Evolutionary conservation across 257 asterid species (phyloP).

Genomic region (Capsicum pubescens): DNA sequence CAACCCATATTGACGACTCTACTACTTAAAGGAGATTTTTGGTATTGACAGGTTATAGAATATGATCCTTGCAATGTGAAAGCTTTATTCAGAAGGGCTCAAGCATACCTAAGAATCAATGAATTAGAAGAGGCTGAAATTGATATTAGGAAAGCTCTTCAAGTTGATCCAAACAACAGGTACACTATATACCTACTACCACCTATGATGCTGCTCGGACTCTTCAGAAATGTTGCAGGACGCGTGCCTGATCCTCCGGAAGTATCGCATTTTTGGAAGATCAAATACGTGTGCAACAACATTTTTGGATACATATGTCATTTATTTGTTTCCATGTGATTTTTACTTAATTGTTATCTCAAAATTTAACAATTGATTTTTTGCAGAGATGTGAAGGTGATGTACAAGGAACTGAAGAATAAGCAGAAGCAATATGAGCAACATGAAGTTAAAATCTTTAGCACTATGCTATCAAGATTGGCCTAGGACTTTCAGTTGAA

Average conservation of each 20-base stretch:
- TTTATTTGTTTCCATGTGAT: background rate
- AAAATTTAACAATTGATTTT: background rate
- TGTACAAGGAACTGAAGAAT: slow-evolving; percentile 52
- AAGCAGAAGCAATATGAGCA: slow-evolving; percentile 47
- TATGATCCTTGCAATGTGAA: slow-evolving; percentile 51
- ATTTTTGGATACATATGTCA: background rate
- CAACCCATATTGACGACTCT: too few species aligned
- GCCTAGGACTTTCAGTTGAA: slow-evolving; percentile 30
- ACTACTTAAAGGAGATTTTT: background rate
- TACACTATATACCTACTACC: slow-evolving; percentile 24
- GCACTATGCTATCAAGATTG: slow-evolving; percentile 54
- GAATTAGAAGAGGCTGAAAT: slow-evolving; percentile 59
- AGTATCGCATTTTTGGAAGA: background rate
- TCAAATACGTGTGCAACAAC: background rate
- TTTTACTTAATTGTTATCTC: background rate
- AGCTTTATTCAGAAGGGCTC: slow-evolving; percentile 67
- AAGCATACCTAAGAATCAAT: slow-evolving; percentile 50
- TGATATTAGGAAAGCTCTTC: slow-evolving; percentile 50
- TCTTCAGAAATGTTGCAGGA: background rate
- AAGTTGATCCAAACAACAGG: slow-evolving; percentile 61
- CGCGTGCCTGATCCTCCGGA: background rate
- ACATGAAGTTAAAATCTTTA: slow-evolving; percentile 54
- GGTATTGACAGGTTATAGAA: slow-evolving; percentile 49
- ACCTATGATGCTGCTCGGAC: background rate
- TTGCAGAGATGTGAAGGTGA: slow-evolving; percentile 57